Evolutionary conservation across 1,139 yeast genomes (phyloP).

Genomic region (Blastobotrys malaysiensis): DNA sequence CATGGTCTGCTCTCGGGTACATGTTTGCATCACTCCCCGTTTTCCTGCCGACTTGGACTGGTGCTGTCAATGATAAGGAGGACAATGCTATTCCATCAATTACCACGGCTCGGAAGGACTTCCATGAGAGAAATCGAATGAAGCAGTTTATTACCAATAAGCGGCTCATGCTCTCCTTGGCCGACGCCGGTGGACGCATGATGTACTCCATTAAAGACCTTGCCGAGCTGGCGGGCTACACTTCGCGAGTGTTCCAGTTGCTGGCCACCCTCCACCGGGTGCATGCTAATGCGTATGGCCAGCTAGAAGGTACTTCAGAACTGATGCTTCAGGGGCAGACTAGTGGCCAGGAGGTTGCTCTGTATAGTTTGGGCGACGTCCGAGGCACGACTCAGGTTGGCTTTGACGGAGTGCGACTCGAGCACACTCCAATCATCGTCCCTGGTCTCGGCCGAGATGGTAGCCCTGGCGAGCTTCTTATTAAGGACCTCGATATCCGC

Average conservation of each 20-base stretch:
- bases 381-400: conserved; percentile 78
- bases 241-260: conserved; percentile 76
- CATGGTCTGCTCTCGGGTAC: conserved; percentile 95
- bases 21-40: conserved; percentile 87
- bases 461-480: conserved; percentile 41
- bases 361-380: conserved; percentile 43
- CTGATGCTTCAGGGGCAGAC: background rate
- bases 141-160: conserved; percentile 87
- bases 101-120: conserved; percentile 21
- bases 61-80: conserved; percentile 20
- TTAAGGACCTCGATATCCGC: conserved; percentile 58
- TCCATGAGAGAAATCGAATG: conserved; percentile 44
- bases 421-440: conserved; percentile 73
- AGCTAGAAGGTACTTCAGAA: conserved; percentile 6
- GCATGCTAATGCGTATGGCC: conserved; percentile 48
- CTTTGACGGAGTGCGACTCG: conserved; percentile 76
- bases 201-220: conserved; percentile 93
- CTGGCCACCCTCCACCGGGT: conserved; percentile 75
- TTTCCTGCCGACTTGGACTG: conserved; percentile 40
- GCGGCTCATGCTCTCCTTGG: conserved; percentile 80
- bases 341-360: conserved; percentile 8
- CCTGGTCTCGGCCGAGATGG: conserved; percentile 44
- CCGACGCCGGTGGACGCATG: conserved; percentile 94
- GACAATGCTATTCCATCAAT: conserved; percentile 17
- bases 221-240: conserved; percentile 86